Base-by-base conservation (phyloP, 768 basidiomycete genomes). In the Kwoniella europaea region DNA sequence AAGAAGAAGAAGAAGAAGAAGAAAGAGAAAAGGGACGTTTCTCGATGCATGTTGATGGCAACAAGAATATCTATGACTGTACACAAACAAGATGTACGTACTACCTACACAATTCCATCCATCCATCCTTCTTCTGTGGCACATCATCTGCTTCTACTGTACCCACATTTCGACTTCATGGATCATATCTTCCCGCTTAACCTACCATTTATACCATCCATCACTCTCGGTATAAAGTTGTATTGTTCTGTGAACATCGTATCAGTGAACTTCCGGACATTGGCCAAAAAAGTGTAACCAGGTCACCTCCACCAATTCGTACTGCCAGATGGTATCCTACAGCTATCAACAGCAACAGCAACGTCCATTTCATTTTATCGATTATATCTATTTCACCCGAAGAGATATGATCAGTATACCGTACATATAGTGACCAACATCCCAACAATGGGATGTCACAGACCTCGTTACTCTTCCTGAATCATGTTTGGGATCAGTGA, bases 271-370 rank as follows among this genome's bases (percentile, higher is more conserved):
- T 35, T 6, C 35, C 44, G 63, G 22, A 20, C 22, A 54, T 41
- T 58, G 41, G 4, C n/a, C 58, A 46, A 22, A 27, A 42, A 43
- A 54, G 16, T 20, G 44, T 22, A 52, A 16, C 43, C 9, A 13
- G 73, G 78, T 77, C 46, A 82, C 82, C 63, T 15, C 77, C 76
- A 20, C 68, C 61, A 57, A 74, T 58, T 18, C 60, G 29, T 22
- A 79, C 63, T n/a, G 70, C 57, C 29, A 79, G 43, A 24, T 75
- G 76, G 60, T 83, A 83, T 22, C 78, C 4, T 0, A 76, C 22
- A 6, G 78, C 80, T 20, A 80, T 43, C 3, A 77, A 22, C 20
- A 79, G 69, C 10, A 73, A 57, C 24, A 79, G 44, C 24, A 81
- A 50, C 1, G 77, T 54, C 68, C 61, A 69, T 52, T 50, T 58